These are phyloP conservation scores for Saccharomycopsis crataegensis DNA, from an alignment of 1,139 yeast species.

Conservation along the genomic window DNA sequence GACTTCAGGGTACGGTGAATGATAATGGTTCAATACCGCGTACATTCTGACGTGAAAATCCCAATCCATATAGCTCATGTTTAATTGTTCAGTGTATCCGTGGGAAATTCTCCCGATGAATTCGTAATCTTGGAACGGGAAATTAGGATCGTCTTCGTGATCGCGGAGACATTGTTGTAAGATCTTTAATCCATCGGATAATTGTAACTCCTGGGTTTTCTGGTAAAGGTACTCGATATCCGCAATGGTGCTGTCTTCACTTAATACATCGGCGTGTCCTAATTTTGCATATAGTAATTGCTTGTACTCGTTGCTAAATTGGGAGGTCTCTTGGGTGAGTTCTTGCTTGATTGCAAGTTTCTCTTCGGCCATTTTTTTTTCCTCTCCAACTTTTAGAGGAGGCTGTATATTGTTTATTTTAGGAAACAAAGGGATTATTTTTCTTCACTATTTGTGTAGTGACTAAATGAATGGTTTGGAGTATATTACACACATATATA, in stretches of 20 bases:
- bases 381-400: no score
- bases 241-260: conserved; percentile 20
- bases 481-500: no score
- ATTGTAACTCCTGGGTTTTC: conserved; percentile 32
- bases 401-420: no score
- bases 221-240: conserved; percentile 33
- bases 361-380: no score
- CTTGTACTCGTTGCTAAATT: background rate
- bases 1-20: conserved; percentile 61
- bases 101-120: conserved; percentile 26
- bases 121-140: conserved; percentile 34
- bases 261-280: conserved; percentile 26
- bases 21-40: conserved; percentile 43
- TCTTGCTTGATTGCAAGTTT: no score
- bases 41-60: conserved; percentile 32
- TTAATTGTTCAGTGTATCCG: conserved; percentile 21
- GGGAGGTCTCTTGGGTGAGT: no score
- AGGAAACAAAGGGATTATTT: no score
- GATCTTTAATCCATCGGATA: conserved; percentile 36
- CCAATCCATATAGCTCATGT: conserved; percentile 25
- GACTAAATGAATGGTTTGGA: no score
- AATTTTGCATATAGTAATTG: conserved; percentile 20
- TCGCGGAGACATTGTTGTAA: conserved; percentile 34
- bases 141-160: conserved; percentile 44
- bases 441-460: no score